Conservation (phyloP, 345 rosid genomes). For the Hevea brasiliensis region DNA sequence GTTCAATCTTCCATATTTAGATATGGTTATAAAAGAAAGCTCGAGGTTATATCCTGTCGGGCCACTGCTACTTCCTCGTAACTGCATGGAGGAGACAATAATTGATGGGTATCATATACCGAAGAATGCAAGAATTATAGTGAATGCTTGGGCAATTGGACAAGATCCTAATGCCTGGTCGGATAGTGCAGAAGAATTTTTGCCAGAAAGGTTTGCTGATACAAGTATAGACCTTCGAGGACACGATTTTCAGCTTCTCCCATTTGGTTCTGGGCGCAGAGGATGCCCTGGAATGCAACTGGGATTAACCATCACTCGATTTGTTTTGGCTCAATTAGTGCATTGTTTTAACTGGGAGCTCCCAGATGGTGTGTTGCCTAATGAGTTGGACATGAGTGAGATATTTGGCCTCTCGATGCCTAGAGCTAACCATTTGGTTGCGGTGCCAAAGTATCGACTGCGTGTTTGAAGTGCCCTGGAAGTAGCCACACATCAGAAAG, state of each 20-base stretch:
- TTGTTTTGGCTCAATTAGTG: background rate
- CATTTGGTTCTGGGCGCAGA: slow-evolving; percentile 14
- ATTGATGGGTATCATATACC: slow-evolving; percentile 21
- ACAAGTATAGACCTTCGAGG: slow-evolving; percentile 6
- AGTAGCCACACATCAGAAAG: too few relatives aligned
- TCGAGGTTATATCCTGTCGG: slow-evolving; percentile 8
- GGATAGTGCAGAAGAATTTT: slow-evolving; percentile 3
- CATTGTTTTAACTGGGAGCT: slow-evolving; percentile 7
- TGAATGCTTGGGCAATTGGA: slow-evolving; percentile 19
- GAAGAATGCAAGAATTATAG: slow-evolving; percentile 20
- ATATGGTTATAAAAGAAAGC: slow-evolving; percentile 26
- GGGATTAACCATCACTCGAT: background rate
- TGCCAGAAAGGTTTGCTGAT: slow-evolving; percentile 20
- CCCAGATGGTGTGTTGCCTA: background rate
- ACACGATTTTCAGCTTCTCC: slow-evolving; percentile 22
- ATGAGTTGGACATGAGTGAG: slow-evolving; percentile 5
- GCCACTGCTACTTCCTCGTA: slow-evolving; percentile 13
- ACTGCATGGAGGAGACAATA: slow-evolving; percentile 13
- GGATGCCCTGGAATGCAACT: slow-evolving; percentile 8
- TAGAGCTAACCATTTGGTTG: slow-evolving; percentile 1
- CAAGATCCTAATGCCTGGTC: slow-evolving; percentile 19
- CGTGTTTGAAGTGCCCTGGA: too few relatives aligned
- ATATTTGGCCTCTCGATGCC: background rate
- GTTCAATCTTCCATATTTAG: slow-evolving; percentile 14
- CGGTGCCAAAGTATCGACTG: slow-evolving; percentile 3